Conservation (phyloP, 1,284 basidiomycete species). For the Blastosporella zonata region DNA sequence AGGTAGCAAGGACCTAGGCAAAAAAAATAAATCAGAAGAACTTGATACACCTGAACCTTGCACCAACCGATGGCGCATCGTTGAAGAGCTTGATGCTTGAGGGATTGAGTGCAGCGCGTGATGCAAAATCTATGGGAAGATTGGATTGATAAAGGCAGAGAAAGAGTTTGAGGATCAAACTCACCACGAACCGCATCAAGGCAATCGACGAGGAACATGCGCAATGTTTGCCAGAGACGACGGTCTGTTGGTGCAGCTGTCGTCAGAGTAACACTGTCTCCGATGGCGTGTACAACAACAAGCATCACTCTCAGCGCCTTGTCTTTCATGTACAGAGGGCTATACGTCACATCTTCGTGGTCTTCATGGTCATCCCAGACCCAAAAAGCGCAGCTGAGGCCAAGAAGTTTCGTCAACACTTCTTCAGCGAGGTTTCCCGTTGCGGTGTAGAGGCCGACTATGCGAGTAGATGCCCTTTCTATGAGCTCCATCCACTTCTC, state of each 20-base stretch:
- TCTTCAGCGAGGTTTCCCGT: conserved; percentile 43
- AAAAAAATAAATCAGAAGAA: neutral
- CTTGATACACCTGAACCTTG: neutral
- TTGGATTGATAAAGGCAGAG: conserved; percentile 4
- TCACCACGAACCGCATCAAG: conserved; percentile 44
- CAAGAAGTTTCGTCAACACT: conserved; percentile 48
- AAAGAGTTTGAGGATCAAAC: conserved; percentile 10
- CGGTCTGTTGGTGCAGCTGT: conserved; percentile 30
- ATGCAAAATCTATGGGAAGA: conserved; percentile 34
- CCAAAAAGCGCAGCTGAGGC: conserved; percentile 52
- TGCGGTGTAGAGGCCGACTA: conserved; percentile 49
- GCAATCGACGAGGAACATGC: conserved; percentile 43
- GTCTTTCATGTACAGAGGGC: conserved; percentile 29
- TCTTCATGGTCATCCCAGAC: conserved; percentile 50
- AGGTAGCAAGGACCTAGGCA: conserved; percentile 26
- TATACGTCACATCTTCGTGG: conserved; percentile 22
- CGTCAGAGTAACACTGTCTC: conserved; percentile 31
- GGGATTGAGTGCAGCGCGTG: conserved; percentile 30
- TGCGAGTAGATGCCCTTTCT: conserved; percentile 42
- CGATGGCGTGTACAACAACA: conserved; percentile 33
- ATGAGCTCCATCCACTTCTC: conserved; percentile 54
- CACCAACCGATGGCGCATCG: conserved; percentile 23
- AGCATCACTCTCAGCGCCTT: conserved; percentile 27
- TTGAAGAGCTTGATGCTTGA: conserved; percentile 34
- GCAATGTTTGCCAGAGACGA: conserved; percentile 43